Conservation (phyloP, 768 basidiomycete species). For the Steccherinum ochraceum region DNA sequence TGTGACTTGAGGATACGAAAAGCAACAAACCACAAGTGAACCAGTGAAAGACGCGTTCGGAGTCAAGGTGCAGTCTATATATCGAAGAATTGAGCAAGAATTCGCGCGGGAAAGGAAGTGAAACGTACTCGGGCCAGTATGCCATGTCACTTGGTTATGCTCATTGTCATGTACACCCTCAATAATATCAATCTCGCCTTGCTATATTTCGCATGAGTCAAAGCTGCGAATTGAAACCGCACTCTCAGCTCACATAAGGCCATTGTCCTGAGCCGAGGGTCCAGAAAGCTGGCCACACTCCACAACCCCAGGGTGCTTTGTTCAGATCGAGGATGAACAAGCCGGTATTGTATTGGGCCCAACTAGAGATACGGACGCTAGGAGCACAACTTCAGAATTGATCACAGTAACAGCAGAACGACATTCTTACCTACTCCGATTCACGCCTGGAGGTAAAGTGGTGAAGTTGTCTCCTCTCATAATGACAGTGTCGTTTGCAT, state of each 20-base stretch:
- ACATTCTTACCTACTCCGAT: constrained; percentile 63
- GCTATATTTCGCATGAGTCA: constrained; percentile 40
- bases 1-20: background rate
- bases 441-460: constrained; percentile 42
- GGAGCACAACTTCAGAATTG: background rate
- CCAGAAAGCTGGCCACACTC: constrained; percentile 89
- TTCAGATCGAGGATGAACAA: constrained; percentile 81
- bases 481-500: constrained; percentile 51
- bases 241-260: constrained; percentile 50
- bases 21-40: constrained; percentile 47
- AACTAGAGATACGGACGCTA: constrained; percentile 74
- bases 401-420: constrained; percentile 1
- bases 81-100: constrained; percentile 2
- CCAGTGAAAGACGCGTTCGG: constrained; percentile 55
- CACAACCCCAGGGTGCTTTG: constrained; percentile 86
- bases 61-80: constrained; percentile 52
- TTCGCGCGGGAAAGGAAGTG: background rate
- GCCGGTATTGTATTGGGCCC: constrained; percentile 61
- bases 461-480: constrained; percentile 76
- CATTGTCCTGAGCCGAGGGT: constrained; percentile 53
- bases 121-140: constrained; percentile 52
- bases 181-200: constrained; percentile 78
- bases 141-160: constrained; percentile 83
- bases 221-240: constrained; percentile 5
- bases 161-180: constrained; percentile 82